phyloP scores from a whole-genome alignment of 352 stramenopile genomes.

The Pythium myriotylum region DNA sequence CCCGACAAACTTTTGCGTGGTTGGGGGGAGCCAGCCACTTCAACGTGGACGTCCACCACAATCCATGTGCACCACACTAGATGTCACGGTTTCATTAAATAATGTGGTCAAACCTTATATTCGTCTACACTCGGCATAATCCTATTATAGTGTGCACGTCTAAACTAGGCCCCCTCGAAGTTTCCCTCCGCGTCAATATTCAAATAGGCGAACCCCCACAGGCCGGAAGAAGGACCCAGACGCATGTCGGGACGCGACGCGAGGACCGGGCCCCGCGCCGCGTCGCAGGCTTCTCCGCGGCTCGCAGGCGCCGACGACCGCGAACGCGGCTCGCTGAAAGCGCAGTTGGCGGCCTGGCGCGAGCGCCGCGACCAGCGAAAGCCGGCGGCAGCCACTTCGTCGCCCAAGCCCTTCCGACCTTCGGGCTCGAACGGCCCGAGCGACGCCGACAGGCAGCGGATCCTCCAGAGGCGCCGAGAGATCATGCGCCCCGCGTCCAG shows the following conservation, averaged over 20 bases:
- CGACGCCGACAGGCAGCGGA: constrained; percentile 16
- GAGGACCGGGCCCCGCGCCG: constrained; percentile 3
- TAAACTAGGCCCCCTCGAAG: background rate
- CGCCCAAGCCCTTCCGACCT: constrained; percentile 10
- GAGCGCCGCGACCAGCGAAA: constrained; percentile 5
- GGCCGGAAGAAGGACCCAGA: background rate
- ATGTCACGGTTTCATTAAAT: no score
- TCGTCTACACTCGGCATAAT: background rate
- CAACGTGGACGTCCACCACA: background rate
- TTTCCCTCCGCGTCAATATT: constrained; percentile 17
- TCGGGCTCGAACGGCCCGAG: constrained; percentile 6
- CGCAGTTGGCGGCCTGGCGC: constrained; percentile 18
- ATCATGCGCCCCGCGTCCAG: constrained; percentile 19
- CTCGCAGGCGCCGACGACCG: background rate
- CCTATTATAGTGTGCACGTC: background rate
- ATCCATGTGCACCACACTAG: constrained; percentile 4
- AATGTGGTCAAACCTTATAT: constrained; percentile 1
- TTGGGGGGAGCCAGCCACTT: no score
- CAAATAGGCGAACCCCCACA: constrained; percentile 6
- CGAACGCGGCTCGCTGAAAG: constrained; percentile 4
- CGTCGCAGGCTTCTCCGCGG: constrained; percentile 13
- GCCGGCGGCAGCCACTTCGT: background rate
- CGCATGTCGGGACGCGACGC: constrained; percentile 17
- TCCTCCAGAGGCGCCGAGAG: constrained; percentile 18
- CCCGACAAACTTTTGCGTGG: no score